A percentile compares a stretch with the other conserved stretches of the same genome.
phyloP scores from a whole-genome alignment of 495 filamentous ascomycete species.

The Penicillium paradoxum region DNA sequence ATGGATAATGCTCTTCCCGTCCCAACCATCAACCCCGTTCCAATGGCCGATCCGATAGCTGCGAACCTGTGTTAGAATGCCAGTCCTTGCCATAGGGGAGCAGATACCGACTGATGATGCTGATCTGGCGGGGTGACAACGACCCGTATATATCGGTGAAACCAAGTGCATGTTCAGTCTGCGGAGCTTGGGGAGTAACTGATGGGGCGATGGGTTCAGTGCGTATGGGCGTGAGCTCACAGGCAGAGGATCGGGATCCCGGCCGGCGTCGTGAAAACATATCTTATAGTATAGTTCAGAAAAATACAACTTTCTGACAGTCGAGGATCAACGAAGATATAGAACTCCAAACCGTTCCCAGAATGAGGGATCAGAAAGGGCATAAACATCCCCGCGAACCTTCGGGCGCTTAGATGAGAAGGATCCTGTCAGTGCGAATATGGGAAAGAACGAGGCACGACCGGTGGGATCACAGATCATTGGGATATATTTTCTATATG shows the following conservation, averaged over 20 bases:
- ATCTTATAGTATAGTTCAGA: background rate
- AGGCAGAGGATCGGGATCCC: background rate
- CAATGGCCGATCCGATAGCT: constrained; percentile 81
- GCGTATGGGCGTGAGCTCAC: background rate
- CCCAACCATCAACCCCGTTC: constrained; percentile 61
- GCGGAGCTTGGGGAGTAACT: background rate
- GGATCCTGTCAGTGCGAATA: background rate
- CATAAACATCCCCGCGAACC: background rate
- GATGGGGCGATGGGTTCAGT: background rate
- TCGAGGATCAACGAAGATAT: background rate
- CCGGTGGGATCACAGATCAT: constrained; percentile 7
- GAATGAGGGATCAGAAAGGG: background rate
- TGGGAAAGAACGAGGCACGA: constrained; percentile 6
- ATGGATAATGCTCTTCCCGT: constrained; percentile 59
- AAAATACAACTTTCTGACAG: background rate
- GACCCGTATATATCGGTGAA: constrained; percentile 49
- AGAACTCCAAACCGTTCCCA: no score
- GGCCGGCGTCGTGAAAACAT: constrained; percentile 1
- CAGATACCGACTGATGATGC: constrained; percentile 55
- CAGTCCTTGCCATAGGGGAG: background rate
- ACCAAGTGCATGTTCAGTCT: constrained; percentile 6
- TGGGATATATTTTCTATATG: constrained; percentile 30
- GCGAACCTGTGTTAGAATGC: constrained; percentile 3
- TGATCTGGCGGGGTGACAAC: constrained; percentile 62
- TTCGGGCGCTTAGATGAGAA: background rate